Evolutionary conservation across 306 rosid species (phyloP).

Genomic region (Sicyos edulis): DNA sequence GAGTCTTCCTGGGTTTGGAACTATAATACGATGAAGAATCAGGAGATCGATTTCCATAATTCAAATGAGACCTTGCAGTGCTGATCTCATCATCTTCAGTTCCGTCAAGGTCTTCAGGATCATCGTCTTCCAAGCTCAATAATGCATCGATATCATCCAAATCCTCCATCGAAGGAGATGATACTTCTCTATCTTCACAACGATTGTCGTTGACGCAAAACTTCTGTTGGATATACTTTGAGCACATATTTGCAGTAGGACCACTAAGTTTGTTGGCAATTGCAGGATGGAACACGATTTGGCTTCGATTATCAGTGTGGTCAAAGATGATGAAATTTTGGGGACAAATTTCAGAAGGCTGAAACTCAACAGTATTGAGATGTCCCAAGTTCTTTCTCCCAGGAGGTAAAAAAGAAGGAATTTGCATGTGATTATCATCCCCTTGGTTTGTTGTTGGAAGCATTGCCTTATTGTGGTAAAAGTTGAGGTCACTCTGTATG

Average conservation of each 20-base stretch:
- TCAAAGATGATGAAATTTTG: conserved; percentile 80
- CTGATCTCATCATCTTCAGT: conserved; percentile 64
- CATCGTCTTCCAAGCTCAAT: conserved; percentile 77
- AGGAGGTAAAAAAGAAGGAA: conserved; percentile 54
- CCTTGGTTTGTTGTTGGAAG: conserved; percentile 47
- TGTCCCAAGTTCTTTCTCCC: conserved; percentile 47
- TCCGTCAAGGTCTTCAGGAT: conserved; percentile 54
- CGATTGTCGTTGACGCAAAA: conserved; percentile 32
- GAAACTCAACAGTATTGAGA: conserved; percentile 60
- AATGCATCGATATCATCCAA: conserved; percentile 75
- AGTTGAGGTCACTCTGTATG: conserved; percentile 64
- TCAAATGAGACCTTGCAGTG: conserved; percentile 71
- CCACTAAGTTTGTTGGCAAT: conserved; percentile 51
- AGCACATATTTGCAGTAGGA: conserved; percentile 43
- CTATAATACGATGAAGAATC: conserved; percentile 69
- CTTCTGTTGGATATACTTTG: conserved; percentile 40
- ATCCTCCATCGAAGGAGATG: conserved; percentile 65
- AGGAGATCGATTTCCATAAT: conserved; percentile 39
- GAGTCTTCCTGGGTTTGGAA: conserved; percentile 48
- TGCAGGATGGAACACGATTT: conserved; percentile 78
- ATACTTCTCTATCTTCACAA: conserved; percentile 40
- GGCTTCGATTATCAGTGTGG: conserved; percentile 73
- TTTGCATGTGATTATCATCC: conserved; percentile 42
- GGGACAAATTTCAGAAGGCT: conserved; percentile 78
- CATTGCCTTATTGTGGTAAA: conserved; percentile 43